A percentile compares a stretch with the other conserved stretches of the same genome.
phyloP scores from a whole-genome alignment of 1,284 basidiomycete species.

The Tylopilus orsonianus region DNA sequence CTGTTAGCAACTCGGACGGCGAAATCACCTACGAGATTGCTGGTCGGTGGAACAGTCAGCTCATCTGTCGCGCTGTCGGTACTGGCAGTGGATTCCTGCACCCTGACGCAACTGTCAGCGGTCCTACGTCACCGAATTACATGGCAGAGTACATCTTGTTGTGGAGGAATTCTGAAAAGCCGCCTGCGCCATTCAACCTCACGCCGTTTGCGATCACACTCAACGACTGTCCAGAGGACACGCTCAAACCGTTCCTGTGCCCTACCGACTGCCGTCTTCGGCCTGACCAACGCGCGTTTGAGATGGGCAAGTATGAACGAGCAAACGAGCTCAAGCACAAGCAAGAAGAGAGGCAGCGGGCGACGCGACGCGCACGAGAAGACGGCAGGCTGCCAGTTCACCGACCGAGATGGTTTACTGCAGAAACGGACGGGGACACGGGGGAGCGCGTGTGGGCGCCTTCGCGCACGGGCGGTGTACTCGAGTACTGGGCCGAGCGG shows the following conservation, averaged over 20 bases:
- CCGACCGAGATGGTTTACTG: slow-evolving; percentile 80
- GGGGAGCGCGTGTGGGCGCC: slow-evolving; percentile 87
- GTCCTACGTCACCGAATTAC: slow-evolving; percentile 47
- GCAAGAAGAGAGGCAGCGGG: slow-evolving; percentile 89
- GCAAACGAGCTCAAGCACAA: slow-evolving; percentile 86
- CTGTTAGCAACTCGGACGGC: slow-evolving; percentile 71
- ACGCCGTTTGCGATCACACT: slow-evolving; percentile 94
- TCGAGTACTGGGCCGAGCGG: slow-evolving; percentile 87
- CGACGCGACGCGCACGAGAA: slow-evolving; percentile 76
- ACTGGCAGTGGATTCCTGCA: slow-evolving; percentile 66
- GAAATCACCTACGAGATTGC: slow-evolving; percentile 86
- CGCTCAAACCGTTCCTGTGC: slow-evolving; percentile 72
- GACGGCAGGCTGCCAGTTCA: slow-evolving; percentile 74
- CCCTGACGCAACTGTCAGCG: slow-evolving; percentile 64
- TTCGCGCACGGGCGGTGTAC: slow-evolving; percentile 45
- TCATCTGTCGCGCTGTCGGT: slow-evolving; percentile 81
- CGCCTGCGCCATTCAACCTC: slow-evolving; percentile 86
- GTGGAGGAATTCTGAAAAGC: slow-evolving; percentile 93
- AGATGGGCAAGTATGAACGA: slow-evolving; percentile 86
- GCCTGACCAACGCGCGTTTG: slow-evolving; percentile 95
- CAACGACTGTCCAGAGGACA: slow-evolving; percentile 74
- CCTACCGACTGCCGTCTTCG: slow-evolving; percentile 94
- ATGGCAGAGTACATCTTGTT: slow-evolving; percentile 75
- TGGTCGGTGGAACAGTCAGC: slow-evolving; percentile 93
- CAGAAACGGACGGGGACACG: slow-evolving; percentile 79